Evolutionary conservation across 2,329 filamentous ascomycete species (phyloP).

Genomic region (Penicillium sp.): DNA sequence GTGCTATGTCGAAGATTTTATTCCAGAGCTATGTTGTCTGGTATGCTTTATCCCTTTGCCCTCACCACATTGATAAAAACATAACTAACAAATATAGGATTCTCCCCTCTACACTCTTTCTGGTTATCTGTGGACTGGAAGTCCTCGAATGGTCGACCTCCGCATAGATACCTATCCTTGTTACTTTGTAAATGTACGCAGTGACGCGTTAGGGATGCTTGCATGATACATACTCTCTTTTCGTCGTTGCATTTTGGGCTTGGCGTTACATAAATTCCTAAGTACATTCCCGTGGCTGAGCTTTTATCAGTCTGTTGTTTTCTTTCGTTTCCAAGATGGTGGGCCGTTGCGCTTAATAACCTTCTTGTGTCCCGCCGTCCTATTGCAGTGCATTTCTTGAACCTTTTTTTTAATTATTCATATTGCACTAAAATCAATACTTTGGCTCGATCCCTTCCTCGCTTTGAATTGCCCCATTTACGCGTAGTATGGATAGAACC

Average conservation of each 20-base stretch:
- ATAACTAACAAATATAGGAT: constrained; percentile 60
- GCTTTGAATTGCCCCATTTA: not conserved
- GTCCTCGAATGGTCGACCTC: constrained; percentile 79
- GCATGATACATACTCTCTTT: not conserved
- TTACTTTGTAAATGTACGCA: constrained; percentile 1
- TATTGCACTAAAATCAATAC: not conserved
- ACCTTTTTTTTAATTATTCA: not conserved
- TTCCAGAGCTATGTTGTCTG: constrained; percentile 98
- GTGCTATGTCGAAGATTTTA: constrained; percentile 86
- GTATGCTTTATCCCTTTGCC: constrained; percentile 51
- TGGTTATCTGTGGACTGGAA: constrained; percentile 90
- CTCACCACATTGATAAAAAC: not conserved
- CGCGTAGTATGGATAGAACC: not conserved
- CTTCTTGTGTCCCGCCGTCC: not conserved
- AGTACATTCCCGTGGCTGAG: not conserved
- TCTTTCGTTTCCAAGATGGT: too few relatives aligned
- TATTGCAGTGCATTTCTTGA: not conserved
- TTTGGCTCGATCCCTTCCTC: not conserved
- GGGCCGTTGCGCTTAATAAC: not conserved
- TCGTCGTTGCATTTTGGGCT: not conserved
- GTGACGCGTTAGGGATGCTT: not conserved
- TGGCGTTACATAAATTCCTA: not conserved
- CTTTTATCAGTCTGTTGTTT: not conserved
- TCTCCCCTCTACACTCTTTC: constrained; percentile 82
- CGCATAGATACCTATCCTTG: constrained; percentile 12